A percentile compares a stretch with the other conserved stretches of the same genome.
These are phyloP conservation scores for Lentinula sp. DNA, from an alignment of 768 basidiomycete species.

Conservation along the genomic window DNA sequence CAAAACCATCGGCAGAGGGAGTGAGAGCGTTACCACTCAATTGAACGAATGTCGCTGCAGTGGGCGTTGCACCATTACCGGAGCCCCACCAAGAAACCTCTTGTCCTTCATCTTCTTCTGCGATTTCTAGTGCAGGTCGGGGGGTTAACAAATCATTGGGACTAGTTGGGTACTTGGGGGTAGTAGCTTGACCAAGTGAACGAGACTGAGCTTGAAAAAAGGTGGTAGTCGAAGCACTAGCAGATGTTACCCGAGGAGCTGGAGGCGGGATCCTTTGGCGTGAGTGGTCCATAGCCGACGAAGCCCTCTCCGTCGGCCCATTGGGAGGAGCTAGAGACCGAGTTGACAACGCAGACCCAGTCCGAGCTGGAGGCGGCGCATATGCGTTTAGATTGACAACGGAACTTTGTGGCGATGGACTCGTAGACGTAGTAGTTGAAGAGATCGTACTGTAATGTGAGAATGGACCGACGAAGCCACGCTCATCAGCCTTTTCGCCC, in stretches of 20 bases:
- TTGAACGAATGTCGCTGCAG: conserved; percentile 57
- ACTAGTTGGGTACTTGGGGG: not conserved
- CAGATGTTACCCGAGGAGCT: conserved; percentile 45
- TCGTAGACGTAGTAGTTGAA: conserved; percentile 66
- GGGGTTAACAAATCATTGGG: conserved; percentile 20
- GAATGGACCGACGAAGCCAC: conserved; percentile 70
- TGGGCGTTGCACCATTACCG: conserved; percentile 51
- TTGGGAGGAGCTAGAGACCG: conserved; percentile 41
- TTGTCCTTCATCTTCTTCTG: conserved; percentile 23
- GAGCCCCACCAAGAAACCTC: conserved; percentile 64
- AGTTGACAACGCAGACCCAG: conserved; percentile 64
- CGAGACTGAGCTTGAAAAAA: conserved; percentile 34
- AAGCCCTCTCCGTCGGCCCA: conserved; percentile 59
- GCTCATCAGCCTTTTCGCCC: conserved; percentile 26
- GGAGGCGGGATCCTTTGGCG: conserved; percentile 47
- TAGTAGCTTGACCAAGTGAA: conserved; percentile 24
- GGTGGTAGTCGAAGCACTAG: conserved; percentile 44
- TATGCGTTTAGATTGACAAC: conserved; percentile 27
- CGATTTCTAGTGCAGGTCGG: conserved; percentile 17
- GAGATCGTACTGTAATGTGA: conserved; percentile 92
- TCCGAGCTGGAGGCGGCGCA: conserved; percentile 44
- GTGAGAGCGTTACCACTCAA: conserved; percentile 37
- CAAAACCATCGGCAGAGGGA: conserved; percentile 54
- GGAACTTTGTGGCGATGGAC: conserved; percentile 70
- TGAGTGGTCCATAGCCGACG: conserved; percentile 73